Percentiles rank a stretch among this genome's conserved stretches.
Conservation (phyloP, 169 alveolate species). For the Miamiensis avidus region DNA sequence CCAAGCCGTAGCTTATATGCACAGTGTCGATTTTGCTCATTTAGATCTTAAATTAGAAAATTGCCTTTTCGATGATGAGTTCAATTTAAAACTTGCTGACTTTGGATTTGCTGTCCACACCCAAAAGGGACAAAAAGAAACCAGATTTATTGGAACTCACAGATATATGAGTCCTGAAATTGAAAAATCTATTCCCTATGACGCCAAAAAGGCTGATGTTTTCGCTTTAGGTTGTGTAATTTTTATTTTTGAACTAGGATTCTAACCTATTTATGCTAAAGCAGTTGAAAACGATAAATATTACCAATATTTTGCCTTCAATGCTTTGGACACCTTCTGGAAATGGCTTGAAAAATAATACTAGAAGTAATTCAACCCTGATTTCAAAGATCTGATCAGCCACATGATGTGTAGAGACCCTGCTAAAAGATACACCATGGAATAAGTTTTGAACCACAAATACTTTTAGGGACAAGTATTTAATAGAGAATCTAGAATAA, state of each 20-base stretch:
- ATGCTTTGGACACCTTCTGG: neutral
- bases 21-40: conserved; percentile 4
- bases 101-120: conserved; percentile 16
- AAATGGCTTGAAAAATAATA: neutral
- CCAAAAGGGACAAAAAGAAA: neutral
- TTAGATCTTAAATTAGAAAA: conserved; percentile 22
- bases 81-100: conserved; percentile 22
- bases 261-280: neutral
- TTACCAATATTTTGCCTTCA: neutral
- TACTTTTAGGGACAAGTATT: neutral
- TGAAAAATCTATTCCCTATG: conserved; percentile 1
- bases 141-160: conserved; percentile 12
- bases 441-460: neutral
- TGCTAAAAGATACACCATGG: neutral
- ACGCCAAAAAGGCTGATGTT: conserved; percentile 30
- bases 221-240: conserved; percentile 37
- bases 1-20: conserved; percentile 10
- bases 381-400: neutral
- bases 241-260: neutral
- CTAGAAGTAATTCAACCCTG: neutral
- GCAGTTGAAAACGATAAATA: neutral
- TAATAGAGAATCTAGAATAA: neutral
- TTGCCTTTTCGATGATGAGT: conserved; percentile 4
- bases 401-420: neutral
- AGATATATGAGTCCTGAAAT: conserved; percentile 48